phyloP scores from a whole-genome alignment of 2,329 filamentous ascomycete genomes.

The Calonectria pteridis region DNA sequence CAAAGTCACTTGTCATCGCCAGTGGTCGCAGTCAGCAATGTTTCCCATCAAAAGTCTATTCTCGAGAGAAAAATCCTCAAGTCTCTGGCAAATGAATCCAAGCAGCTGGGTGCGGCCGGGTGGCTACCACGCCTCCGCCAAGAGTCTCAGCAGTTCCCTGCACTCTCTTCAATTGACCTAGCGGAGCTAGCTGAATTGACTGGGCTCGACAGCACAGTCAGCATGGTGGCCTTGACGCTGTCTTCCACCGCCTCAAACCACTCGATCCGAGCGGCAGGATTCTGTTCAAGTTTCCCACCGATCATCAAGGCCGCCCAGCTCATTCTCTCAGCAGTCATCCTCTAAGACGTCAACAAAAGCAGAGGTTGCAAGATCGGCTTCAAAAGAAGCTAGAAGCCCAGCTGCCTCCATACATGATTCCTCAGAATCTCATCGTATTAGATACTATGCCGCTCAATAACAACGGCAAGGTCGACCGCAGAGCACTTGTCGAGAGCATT shows the following conservation, averaged over 20 bases:
- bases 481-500: not conserved
- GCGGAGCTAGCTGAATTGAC: constrained; percentile 41
- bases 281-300: constrained; percentile 41
- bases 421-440: constrained; percentile 34
- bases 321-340: constrained; percentile 13
- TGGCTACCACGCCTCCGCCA: constrained; percentile 26
- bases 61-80: constrained; percentile 12
- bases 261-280: not conserved
- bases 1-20: not conserved
- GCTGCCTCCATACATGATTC: constrained; percentile 46
- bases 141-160: constrained; percentile 3
- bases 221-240: constrained; percentile 43
- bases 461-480: not conserved
- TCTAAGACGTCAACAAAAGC: not conserved
- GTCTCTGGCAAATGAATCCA: constrained; percentile 26
- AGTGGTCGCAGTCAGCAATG: not conserved
- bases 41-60: not conserved
- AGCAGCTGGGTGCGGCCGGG: not conserved
- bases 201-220: constrained; percentile 54
- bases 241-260: constrained; percentile 52
- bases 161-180: constrained; percentile 33
- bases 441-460: constrained; percentile 38
- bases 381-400: not conserved
- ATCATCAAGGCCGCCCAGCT: not conserved
- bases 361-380: not conserved